phyloP scores from a whole-genome alignment of 23 red algal genomes.

The Gracilaria domingensis region DNA sequence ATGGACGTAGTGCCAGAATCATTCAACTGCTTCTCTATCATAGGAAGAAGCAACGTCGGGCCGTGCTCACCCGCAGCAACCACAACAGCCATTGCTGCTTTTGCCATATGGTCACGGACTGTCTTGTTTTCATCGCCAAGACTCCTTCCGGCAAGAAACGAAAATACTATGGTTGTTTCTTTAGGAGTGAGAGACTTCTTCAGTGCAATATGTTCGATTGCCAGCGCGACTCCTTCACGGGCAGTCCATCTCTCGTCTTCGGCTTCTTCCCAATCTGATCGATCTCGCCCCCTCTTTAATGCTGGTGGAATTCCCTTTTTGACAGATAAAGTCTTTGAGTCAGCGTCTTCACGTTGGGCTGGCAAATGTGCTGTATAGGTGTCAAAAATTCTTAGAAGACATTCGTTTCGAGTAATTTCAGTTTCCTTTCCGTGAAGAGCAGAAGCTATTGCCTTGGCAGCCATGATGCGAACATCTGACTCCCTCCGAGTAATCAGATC shows the following conservation, averaged over 20 bases:
- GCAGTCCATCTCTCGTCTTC: slow-evolving; percentile 70
- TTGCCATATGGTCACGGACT: slow-evolving; percentile 69
- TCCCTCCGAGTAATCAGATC: slow-evolving; percentile 58
- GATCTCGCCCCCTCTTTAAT: slow-evolving; percentile 38
- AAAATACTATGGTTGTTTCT: slow-evolving; percentile 76
- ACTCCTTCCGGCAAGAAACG: slow-evolving; percentile 78
- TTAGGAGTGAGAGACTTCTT: slow-evolving; percentile 52
- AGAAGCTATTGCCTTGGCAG: slow-evolving; percentile 69
- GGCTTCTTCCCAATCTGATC: slow-evolving; percentile 6
- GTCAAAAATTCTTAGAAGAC: slow-evolving; percentile 68
- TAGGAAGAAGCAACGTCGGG: slow-evolving; percentile 65
- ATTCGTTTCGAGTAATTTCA: slow-evolving; percentile 38
- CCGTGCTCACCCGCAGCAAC: slow-evolving; percentile 52
- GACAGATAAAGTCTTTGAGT: background rate
- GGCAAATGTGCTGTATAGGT: slow-evolving; percentile 63
- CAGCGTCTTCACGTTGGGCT: background rate
- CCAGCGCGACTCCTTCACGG: slow-evolving; percentile 78
- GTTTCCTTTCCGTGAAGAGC: slow-evolving; percentile 57
- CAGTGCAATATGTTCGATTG: slow-evolving; percentile 63
- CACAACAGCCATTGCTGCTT: slow-evolving; percentile 76
- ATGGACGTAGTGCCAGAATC: background rate
- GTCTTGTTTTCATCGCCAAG: slow-evolving; percentile 82
- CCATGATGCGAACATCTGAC: slow-evolving; percentile 70
- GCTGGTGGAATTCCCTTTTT: slow-evolving; percentile 47
- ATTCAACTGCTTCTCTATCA: slow-evolving; percentile 89